phyloP scores from a whole-genome alignment of 2,329 filamentous ascomycete genomes.

The Bipolaris oryzae region DNA sequence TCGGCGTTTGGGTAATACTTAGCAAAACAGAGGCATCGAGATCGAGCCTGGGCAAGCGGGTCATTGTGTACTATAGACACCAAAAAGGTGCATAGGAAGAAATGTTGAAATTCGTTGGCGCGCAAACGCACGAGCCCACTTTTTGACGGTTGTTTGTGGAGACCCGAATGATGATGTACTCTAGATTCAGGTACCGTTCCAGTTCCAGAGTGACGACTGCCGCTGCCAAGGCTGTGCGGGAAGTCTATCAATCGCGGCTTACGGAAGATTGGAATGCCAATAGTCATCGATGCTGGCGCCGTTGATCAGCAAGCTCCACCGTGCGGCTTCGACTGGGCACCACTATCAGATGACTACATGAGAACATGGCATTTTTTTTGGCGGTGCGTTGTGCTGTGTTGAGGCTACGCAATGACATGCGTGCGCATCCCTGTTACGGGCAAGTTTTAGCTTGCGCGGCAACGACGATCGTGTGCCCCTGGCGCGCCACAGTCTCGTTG shows the following conservation, averaged over 20 bases:
- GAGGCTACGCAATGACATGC: slow-evolving; percentile 19
- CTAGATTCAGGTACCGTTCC: slow-evolving; percentile 12
- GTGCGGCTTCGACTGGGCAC: too few relatives aligned
- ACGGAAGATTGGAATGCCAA: neutral
- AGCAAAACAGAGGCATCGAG: slow-evolving; percentile 19
- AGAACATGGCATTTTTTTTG: neutral
- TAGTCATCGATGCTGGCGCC: neutral
- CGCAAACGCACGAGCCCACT: slow-evolving; percentile 4
- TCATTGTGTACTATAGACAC: slow-evolving; percentile 14
- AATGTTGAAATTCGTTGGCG: slow-evolving; percentile 7
- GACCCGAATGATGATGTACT: slow-evolving; percentile 10
- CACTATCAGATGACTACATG: too few relatives aligned
- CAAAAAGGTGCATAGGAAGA: slow-evolving; percentile 11
- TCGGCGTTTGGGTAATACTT: slow-evolving; percentile 31
- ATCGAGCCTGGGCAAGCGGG: slow-evolving; percentile 5
- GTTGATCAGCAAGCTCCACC: neutral
- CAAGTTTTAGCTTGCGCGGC: slow-evolving; percentile 28
- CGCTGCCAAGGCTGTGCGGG: neutral
- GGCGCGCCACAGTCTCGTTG: slow-evolving; percentile 29
- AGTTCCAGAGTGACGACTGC: neutral
- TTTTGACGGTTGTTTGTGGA: slow-evolving; percentile 16
- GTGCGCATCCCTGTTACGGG: slow-evolving; percentile 24
- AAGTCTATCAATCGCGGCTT: neutral
- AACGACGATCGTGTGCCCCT: slow-evolving; percentile 34
- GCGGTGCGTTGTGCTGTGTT: slow-evolving; percentile 3